These are phyloP conservation scores for Glycine latifolia DNA, from an alignment of 306 rosid genomes.

Conservation along the genomic window DNA sequence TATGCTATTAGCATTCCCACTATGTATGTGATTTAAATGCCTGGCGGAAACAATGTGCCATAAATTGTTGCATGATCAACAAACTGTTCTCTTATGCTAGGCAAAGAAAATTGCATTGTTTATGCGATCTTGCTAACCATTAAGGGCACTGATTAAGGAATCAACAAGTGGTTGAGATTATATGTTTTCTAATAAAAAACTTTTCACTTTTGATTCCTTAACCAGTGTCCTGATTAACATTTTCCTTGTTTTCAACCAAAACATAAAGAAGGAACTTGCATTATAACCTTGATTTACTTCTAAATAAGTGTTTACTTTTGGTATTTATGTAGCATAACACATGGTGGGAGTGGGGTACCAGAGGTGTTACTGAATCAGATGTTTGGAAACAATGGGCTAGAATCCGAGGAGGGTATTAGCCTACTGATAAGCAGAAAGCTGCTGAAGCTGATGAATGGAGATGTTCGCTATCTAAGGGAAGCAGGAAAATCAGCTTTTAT, in stretches of 20 bases:
- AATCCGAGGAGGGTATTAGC: constrained; percentile 83
- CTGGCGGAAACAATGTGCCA: not conserved
- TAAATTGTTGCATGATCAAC: not conserved
- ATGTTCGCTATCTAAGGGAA: constrained; percentile 79
- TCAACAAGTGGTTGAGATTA: too few relatives aligned
- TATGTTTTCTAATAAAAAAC: too few relatives aligned
- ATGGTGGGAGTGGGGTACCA: constrained; percentile 77
- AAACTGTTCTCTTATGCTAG: not conserved
- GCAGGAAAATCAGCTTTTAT: constrained; percentile 80
- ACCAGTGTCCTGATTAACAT: too few relatives aligned
- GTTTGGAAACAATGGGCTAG: constrained; percentile 69
- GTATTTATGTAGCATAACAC: constrained; percentile 66
- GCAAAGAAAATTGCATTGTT: constrained; percentile 1
- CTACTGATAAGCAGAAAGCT: constrained; percentile 83
- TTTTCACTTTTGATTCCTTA: too few relatives aligned
- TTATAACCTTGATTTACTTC: constrained; percentile 9
- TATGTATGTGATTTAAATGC: not conserved
- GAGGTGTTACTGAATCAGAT: constrained; percentile 80
- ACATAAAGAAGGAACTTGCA: too few relatives aligned
- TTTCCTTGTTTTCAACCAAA: too few relatives aligned
- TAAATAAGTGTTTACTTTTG: not conserved
- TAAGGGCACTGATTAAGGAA: too few relatives aligned
- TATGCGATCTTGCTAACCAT: too few relatives aligned
- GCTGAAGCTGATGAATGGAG: constrained; percentile 91
- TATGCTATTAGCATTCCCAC: not conserved